Evolutionary conservation across 2,329 filamentous ascomycete species (phyloP), one percentile per base, ranked within the genome.

Genomic region (Zarea fungicola): DNA sequence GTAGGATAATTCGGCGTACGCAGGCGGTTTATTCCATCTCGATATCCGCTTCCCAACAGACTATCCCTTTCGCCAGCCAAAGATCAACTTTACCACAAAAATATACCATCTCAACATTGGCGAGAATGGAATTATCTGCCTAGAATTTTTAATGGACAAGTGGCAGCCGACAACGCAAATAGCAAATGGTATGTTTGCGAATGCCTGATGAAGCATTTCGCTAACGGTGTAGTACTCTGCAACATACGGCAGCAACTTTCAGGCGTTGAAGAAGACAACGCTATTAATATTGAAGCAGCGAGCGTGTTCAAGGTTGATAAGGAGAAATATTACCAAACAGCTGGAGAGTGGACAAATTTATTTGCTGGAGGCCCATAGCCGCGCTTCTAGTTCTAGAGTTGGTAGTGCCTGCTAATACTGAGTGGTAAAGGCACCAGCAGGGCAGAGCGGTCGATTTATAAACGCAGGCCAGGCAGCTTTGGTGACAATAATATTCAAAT

Each of bases 131-230:
- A 40, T 40, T 8, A 40, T 40, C 6, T 40, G 36, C 18, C 19
- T 40, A 11, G 36, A 40, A 40, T 40, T 40, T n/a, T 23, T 13
- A 21, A 40, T 40, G 36, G 18, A 40, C n/a, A 40, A 40, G 36
- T 40, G 36, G 36, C 36, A 40, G 36, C 36, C 36, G 5, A 19
- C 23, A 14, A 40, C 10, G 19, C 36, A 7, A 16, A 26, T 40
- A 40, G 8, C 36, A 40, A 40, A 23, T 6, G 36, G 36, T 40
- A 40, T 40, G 18, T 40, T 9, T 14, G 4, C 16, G 11, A 10
- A 5, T 23, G 7, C 23, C n/a, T 16, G 14, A 32, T 32, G 29
- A 9, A 6, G n/a, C 19, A 13, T 6, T 4, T 40, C 7, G 19
- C 36, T 22, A 40, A 40, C 5, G 11, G 36, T 26, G 14, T 40